These are phyloP conservation scores for Drosera spatulata DNA, from an alignment of 179 eudicot genomes.

Conservation along the genomic window DNA sequence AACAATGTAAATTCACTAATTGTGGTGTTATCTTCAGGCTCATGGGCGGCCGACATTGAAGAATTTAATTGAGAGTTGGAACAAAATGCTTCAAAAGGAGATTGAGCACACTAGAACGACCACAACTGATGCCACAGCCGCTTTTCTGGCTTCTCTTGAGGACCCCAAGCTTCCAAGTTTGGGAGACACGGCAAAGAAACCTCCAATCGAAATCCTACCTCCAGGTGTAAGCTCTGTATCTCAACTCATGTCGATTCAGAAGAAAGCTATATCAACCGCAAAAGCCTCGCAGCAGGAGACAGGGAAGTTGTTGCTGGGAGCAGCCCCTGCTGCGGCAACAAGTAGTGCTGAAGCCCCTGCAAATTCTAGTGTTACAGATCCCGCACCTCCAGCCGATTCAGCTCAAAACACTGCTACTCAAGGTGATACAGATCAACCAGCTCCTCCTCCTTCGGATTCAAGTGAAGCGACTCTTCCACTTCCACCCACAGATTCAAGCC, in stretches of 20 bases:
- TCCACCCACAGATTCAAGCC: constrained; percentile 17
- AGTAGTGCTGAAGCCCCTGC: constrained; percentile 10
- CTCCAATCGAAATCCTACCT: constrained; percentile 90
- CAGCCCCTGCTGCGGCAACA: constrained; percentile 26
- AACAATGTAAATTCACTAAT: not conserved
- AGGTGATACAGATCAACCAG: constrained; percentile 13
- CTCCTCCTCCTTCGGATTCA: constrained; percentile 10
- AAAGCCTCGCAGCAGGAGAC: constrained; percentile 49
- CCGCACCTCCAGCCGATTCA: constrained; percentile 16
- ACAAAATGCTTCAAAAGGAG: constrained; percentile 76
- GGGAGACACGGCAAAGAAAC: constrained; percentile 70
- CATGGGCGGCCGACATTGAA: constrained; percentile 86
- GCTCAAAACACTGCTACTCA: constrained; percentile 16
- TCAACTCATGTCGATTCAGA: constrained; percentile 54
- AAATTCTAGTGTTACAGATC: constrained; percentile 13
- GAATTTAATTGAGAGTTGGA: constrained; percentile 75
- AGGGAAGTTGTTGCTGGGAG: constrained; percentile 56
- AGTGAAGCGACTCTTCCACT: constrained; percentile 5
- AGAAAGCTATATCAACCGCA: constrained; percentile 20
- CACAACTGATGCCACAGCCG: constrained; percentile 80
- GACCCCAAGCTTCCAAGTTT: constrained; percentile 89
- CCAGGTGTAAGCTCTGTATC: constrained; percentile 84
- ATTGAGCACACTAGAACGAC: constrained; percentile 59
- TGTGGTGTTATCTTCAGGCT: constrained; percentile 38
- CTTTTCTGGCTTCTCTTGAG: constrained; percentile 88